Conservation (phyloP, 78 protist genomes). For the Dictyostelium capitatum region DNA sequence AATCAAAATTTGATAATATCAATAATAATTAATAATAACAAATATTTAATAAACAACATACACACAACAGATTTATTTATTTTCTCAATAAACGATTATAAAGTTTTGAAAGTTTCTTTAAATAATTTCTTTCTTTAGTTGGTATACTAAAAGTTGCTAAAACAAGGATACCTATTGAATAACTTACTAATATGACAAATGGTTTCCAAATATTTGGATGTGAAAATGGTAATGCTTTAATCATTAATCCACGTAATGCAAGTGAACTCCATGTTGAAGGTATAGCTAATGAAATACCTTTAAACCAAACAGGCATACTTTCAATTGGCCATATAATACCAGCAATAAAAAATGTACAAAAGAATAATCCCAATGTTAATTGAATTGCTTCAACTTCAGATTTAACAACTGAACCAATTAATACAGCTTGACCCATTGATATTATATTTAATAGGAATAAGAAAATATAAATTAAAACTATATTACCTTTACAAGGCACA, state of each 20-base stretch:
- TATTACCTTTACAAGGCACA: conserved; percentile 26
- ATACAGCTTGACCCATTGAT: conserved; percentile 24
- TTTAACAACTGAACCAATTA: neutral
- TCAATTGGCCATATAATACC: conserved; percentile 3
- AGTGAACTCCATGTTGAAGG: neutral
- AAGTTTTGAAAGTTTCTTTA: too few species aligned
- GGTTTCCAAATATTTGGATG: neutral
- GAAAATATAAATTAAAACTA: conserved; percentile 14
- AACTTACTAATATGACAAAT: neutral
- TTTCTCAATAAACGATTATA: too few species aligned
- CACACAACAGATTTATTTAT: too few species aligned
- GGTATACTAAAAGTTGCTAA: too few species aligned
- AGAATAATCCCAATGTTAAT: neutral
- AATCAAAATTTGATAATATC: conserved; percentile 3
- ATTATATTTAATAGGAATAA: conserved; percentile 2
- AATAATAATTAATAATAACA: neutral
- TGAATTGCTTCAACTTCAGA: conserved; percentile 36
- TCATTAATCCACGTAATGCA: neutral
- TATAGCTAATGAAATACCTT: neutral
- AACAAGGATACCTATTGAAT: neutral
- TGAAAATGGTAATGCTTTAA: neutral
- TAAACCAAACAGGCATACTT: neutral
- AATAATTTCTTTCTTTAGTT: too few species aligned
- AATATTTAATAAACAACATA: too few species aligned
- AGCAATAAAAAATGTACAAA: neutral